Evolutionary conservation across 2,329 filamentous ascomycete genomes (phyloP), one percentile per base, ranked within the genome.

Genomic region (Cordyceps farinosa): DNA sequence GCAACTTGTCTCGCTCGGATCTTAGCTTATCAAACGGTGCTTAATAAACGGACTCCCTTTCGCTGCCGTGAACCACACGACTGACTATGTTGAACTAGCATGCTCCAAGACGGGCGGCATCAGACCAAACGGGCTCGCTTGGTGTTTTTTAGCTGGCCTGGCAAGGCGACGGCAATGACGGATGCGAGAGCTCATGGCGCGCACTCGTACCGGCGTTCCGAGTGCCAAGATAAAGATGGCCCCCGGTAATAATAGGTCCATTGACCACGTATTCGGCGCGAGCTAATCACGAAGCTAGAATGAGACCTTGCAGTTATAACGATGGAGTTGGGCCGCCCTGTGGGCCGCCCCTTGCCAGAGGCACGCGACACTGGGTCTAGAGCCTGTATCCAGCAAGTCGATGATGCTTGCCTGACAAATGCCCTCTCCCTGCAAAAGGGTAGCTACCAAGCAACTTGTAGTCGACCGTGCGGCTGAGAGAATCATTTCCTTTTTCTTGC

Each of bases 141-240:
- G 38, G 10, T 11, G 38, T 48, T 32, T 17, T n/a, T 51, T 17
- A 29, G 48, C 30, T 9, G 0, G 15, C 50, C 51, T 10, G 40
- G 22, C 34, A 29, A 53, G n/a, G 34, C 22, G 17, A 36, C n/a
- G 32, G 30, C 15, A 52, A 27, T 36, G n/a, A n/a, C 32, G 51
- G 13, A 40, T 53, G 51, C n/a, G n/a, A 6, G n/a, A 27, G 29
- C 48, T 34, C 30, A 13, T n/a, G 29, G 48, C 38, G 40, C 53
- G 53, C 44, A 56, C 53, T 56, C 53, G 53, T 56, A 44, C 53
- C 36, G 52, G 52, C 51, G 22, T 29, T 44, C 38, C 52, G 22
- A 40, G 36, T 27, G 52, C 36, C 38, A 55, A 55, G 22, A 34
- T 38, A 5, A 52, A 32, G 29, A 29, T 34, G 42, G 42, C 30